phyloP scores from a whole-genome alignment of 2,329 filamentous ascomycete genomes.

The Fusarium pseudonygamai region DNA sequence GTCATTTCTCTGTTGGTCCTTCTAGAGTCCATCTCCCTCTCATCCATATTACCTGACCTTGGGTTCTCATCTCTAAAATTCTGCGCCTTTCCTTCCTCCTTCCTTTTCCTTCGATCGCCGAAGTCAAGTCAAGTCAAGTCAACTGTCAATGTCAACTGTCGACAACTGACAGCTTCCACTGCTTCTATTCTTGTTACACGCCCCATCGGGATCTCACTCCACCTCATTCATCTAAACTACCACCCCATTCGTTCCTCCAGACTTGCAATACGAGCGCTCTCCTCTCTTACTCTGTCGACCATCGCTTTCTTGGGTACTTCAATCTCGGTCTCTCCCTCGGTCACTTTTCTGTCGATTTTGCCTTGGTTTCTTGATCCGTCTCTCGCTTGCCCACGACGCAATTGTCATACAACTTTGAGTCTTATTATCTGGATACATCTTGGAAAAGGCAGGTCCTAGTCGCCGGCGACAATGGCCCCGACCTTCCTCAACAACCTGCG shows the following conservation, averaged over 20 bases:
- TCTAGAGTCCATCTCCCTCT: neutral
- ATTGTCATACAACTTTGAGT: slow-evolving; percentile 5
- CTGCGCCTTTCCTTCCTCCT: slow-evolving; percentile 1
- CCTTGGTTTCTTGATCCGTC: neutral
- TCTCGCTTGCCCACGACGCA: slow-evolving; percentile 18
- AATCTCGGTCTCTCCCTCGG: slow-evolving; percentile 19
- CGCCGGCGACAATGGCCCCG: slow-evolving; percentile 60
- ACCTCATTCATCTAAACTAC: slow-evolving; percentile 25
- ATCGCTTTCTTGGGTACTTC: slow-evolving; percentile 17
- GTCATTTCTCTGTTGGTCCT: neutral
- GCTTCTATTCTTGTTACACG: slow-evolving; percentile 24
- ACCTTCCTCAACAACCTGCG: slow-evolving; percentile 78
- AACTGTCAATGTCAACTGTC: slow-evolving; percentile 5
- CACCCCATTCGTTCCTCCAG: slow-evolving; percentile 26
- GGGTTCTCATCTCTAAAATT: neutral
- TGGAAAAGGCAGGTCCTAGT: slow-evolving; percentile 29
- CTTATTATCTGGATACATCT: slow-evolving; percentile 7
- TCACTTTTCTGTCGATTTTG: neutral
- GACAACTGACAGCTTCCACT: slow-evolving; percentile 10
- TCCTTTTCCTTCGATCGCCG: neutral
- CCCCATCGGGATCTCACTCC: slow-evolving; percentile 31
- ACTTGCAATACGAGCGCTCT: slow-evolving; percentile 32
- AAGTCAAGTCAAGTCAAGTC: too few species aligned
- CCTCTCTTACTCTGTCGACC: slow-evolving; percentile 13
- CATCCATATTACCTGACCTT: neutral